Conservation (phyloP, 1,139 yeast genomes). For the Spathaspora sp. region DNA sequence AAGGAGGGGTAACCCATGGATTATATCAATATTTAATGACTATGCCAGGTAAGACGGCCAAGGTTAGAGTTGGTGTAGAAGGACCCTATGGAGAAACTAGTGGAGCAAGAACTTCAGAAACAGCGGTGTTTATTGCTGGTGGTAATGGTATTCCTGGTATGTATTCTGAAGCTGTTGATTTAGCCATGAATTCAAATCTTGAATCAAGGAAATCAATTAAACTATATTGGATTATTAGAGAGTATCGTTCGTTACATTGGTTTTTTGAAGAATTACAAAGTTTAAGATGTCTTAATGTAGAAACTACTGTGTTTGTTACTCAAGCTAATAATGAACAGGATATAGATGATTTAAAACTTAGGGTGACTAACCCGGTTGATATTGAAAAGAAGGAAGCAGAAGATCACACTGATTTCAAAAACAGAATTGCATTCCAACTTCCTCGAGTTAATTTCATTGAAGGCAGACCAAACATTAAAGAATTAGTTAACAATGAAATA, state of each 20-base stretch:
- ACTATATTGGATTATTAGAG: slow-evolving; percentile 47
- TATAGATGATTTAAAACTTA: slow-evolving; percentile 5
- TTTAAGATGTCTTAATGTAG: slow-evolving; percentile 24
- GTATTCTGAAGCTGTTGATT: slow-evolving; percentile 34
- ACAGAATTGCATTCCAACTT: slow-evolving; percentile 11
- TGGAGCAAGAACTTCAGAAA: slow-evolving; percentile 26
- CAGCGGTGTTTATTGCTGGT: slow-evolving; percentile 38
- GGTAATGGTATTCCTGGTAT: slow-evolving; percentile 48
- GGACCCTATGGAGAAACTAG: slow-evolving; percentile 40
- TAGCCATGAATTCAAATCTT: slow-evolving; percentile 13
- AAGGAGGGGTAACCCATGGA: slow-evolving; percentile 37
- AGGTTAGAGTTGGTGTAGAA: slow-evolving; percentile 35
- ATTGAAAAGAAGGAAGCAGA: slow-evolving; percentile 7
- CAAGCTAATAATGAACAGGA: slow-evolving; percentile 13
- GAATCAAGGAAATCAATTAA: slow-evolving; percentile 10
- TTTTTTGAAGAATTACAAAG: slow-evolving; percentile 43
- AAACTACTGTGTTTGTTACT: slow-evolving; percentile 21
- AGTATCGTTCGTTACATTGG: slow-evolving; percentile 42
- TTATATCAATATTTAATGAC: slow-evolving; percentile 28
- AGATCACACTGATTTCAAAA: not conserved
- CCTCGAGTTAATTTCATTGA: slow-evolving; percentile 23
- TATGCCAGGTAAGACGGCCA: slow-evolving; percentile 22
- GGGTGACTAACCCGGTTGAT: slow-evolving; percentile 3
- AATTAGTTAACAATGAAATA: slow-evolving; percentile 21
- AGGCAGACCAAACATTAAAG: slow-evolving; percentile 30